These are phyloP conservation scores for Clavispora fructus DNA, from an alignment of 805 yeast species.

Conservation along the genomic window DNA sequence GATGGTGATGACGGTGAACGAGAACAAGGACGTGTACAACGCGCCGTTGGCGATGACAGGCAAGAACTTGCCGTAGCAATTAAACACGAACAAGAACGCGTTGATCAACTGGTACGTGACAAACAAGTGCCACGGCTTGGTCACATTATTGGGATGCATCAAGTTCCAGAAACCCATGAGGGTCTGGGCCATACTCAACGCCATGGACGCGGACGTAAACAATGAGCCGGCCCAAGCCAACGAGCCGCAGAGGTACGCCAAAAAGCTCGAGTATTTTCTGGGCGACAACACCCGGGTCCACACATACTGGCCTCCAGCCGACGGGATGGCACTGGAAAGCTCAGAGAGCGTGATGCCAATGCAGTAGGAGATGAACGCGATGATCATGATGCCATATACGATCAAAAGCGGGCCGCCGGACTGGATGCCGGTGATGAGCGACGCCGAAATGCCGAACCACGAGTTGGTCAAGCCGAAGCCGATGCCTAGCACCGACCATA, in stretches of 20 bases:
- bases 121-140: conserved; percentile 33
- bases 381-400: conserved; percentile 37
- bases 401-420: conserved; percentile 40
- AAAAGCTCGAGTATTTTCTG: conserved; percentile 29
- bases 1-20: conserved; percentile 30
- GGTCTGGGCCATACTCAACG: conserved; percentile 28
- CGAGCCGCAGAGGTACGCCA: conserved; percentile 36
- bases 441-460: conserved; percentile 39
- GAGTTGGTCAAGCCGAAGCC: conserved; percentile 41
- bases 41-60: conserved; percentile 32
- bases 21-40: conserved; percentile 30
- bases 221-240: conserved; percentile 41
- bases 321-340: conserved; percentile 35
- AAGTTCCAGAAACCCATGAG: conserved; percentile 35
- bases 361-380: conserved; percentile 30
- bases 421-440: conserved; percentile 36
- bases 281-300: conserved; percentile 40
- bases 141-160: conserved; percentile 28
- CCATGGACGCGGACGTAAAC: conserved; percentile 38
- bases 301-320: conserved; percentile 41
- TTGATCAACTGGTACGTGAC: conserved; percentile 33
- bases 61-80: conserved; percentile 32
- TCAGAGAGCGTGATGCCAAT: conserved; percentile 37
- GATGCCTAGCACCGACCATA: conserved; percentile 35
- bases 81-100: conserved; percentile 26